Evolutionary conservation across 805 yeast species (phyloP).

Genomic region (Saccharomycopsis amapae): DNA sequence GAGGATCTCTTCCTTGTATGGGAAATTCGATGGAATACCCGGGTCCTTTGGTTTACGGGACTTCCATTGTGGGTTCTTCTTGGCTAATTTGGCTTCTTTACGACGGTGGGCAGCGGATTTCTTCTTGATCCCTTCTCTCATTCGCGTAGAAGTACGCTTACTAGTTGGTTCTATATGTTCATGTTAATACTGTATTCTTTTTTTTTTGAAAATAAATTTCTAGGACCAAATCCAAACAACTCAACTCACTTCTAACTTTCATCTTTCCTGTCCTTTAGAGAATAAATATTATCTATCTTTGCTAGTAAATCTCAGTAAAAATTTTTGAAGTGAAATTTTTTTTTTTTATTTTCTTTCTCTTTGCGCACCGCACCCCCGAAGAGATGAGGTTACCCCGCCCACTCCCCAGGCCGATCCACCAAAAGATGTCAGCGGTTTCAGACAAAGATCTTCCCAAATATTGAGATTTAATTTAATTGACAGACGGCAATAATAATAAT

Average conservation of each 20-base stretch:
- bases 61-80: constrained; percentile 92
- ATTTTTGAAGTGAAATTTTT: too few species aligned
- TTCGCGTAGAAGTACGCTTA: constrained; percentile 84
- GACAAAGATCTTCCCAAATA: too few species aligned
- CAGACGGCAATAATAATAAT: too few species aligned
- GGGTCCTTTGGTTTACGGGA: constrained; percentile 79
- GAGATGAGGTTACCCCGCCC: neutral
- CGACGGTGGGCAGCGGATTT: constrained; percentile 89
- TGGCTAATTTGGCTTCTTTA: constrained; percentile 73
- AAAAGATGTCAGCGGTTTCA: too few species aligned
- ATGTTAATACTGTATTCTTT: neutral
- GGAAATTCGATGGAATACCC: constrained; percentile 92
- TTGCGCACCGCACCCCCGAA: too few species aligned
- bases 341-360: too few species aligned
- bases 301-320: too few species aligned
- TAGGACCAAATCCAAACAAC: neutral
- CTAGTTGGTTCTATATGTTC: constrained; percentile 41
- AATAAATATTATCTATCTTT: too few species aligned
- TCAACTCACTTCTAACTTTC: constrained; percentile 6
- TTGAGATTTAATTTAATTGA: too few species aligned
- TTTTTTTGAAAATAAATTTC: neutral
- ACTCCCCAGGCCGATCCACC: too few species aligned
- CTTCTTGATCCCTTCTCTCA: constrained; percentile 94
- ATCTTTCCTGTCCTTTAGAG: too few species aligned
- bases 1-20: constrained; percentile 81